Base-by-base conservation (phyloP, 257 asterid genomes). In the Ilex asprella region DNA sequence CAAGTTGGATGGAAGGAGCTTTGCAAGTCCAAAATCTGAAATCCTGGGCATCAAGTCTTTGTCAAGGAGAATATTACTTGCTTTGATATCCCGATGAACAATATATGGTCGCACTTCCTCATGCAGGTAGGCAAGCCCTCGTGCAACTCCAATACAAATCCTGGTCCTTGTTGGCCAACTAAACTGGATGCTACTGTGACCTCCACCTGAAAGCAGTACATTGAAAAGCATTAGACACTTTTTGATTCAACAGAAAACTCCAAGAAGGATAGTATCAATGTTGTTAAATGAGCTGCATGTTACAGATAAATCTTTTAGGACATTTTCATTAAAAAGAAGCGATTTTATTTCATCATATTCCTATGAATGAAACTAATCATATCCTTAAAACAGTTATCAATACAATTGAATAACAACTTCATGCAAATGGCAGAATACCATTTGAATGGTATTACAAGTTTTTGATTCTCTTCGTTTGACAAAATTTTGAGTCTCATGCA, bases 21-120 rank as follows among this genome's bases (percentile, higher is more conserved):
- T 93, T 55, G 99, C 99, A 44, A 89, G 89, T 53, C 99, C 99
- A 53, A 93, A 93, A 82, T 93, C 99, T 16, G 99, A 93, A 60
- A 89, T 89, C 76, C 75, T 93, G 10, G 99, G 97, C 16, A 82
- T 85, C 82, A 85, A 75, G 60, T 85, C 91, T 69, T 71, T 83
- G 75, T 84, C 97, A 0, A 93, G 95, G 62, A 93, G 96, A 73
- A 93, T 89, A 72, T 93, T 89, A 78, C 99, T 93, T 3, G 99
- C 97, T 81, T 93, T 93, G 68, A 93, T 93, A 76, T 93, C 99
- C 16, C 99, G 88, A 74, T 93, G 99, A 66, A 93, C 53, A 57
- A 93, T 90, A 72, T 82, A 86, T 3, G 97, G 99, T 67, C 75
- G 84, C 65, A 85, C 89, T 82, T 93, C 96, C 80, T 93, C 97